Conservation (phyloP, 2,329 filamentous ascomycete species). For the Nigrospora osmanthi region DNA sequence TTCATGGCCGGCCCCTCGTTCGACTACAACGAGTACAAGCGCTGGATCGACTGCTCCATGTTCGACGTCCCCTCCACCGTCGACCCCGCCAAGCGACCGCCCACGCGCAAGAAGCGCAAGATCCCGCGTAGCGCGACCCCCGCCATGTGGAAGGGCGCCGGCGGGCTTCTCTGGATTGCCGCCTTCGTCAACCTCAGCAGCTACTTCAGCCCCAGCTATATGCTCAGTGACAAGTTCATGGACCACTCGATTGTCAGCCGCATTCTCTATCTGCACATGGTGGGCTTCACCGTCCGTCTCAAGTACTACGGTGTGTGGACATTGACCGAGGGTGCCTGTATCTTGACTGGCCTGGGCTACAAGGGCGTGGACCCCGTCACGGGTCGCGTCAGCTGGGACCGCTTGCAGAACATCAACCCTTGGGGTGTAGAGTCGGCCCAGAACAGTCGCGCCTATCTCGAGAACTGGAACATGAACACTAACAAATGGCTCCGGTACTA, state of each 20-base stretch:
- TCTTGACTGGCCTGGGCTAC: conserved; percentile 87
- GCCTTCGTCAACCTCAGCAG: conserved; percentile 66
- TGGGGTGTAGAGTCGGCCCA: conserved; percentile 82
- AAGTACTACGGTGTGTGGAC: conserved; percentile 98
- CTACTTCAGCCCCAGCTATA: conserved; percentile 55
- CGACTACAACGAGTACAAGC: conserved; percentile 86
- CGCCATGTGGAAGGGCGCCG: conserved; percentile 66
- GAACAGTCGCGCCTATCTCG: conserved; percentile 87
- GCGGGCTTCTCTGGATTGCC: conserved; percentile 72
- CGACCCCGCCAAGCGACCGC: conserved; percentile 79
- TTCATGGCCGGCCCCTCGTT: conserved; percentile 87
- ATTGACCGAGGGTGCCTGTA: conserved; percentile 88
- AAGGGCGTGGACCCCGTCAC: conserved; percentile 83
- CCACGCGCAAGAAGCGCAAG: conserved; percentile 80
- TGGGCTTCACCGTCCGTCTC: conserved; percentile 71
- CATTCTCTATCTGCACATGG: conserved; percentile 74
- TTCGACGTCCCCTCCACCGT: conserved; percentile 76
- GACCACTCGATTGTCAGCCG: conserved; percentile 62
- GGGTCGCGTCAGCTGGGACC: conserved; percentile 79
- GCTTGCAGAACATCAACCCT: conserved; percentile 82
- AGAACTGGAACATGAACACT: conserved; percentile 97
- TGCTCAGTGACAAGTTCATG: conserved; percentile 60
- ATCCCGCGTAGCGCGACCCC: conserved; percentile 88
- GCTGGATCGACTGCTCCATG: conserved; percentile 91
- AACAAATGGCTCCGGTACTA: conserved; percentile 97